These are phyloP conservation scores for Stentor coeruleus DNA, from an alignment of 73 alveolate genomes.

Conservation along the genomic window DNA sequence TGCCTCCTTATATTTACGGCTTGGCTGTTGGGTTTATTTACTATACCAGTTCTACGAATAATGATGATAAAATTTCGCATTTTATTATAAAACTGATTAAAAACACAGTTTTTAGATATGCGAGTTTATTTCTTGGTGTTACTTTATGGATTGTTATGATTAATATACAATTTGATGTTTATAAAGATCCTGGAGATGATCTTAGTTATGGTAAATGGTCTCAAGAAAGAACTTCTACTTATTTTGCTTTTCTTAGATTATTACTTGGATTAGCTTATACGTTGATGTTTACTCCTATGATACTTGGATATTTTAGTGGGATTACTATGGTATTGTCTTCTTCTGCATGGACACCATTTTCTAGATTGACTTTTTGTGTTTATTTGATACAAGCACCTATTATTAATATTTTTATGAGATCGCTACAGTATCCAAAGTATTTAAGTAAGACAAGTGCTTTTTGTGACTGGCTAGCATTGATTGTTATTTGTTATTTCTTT, in stretches of 20 bases:
- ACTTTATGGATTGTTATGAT: not conserved
- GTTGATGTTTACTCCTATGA: constrained; percentile 30
- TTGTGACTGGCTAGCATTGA: not conserved
- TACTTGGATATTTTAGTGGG: constrained; percentile 17
- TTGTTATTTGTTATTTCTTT: not conserved
- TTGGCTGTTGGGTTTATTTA: not conserved
- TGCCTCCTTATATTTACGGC: not conserved
- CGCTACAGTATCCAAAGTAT: not conserved
- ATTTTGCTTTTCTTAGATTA: constrained; percentile 29
- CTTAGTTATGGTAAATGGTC: constrained; percentile 21
- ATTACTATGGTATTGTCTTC: constrained; percentile 24
- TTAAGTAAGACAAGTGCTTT: not conserved
- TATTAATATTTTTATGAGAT: not conserved
- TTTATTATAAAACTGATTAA: not conserved
- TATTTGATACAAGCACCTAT: constrained; percentile 38
- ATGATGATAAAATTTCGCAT: not conserved
- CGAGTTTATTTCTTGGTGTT: not conserved
- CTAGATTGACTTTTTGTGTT: constrained; percentile 40
- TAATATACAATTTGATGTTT: not conserved
- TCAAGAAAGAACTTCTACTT: not conserved
- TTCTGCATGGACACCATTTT: constrained; percentile 28
- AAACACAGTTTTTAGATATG: not conserved
- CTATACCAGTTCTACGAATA: not conserved
- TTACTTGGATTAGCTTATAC: constrained; percentile 34
- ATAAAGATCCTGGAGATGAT: not conserved